Evolutionary conservation across 345 rosid species (phyloP), one percentile per base, ranked within the genome.

Genomic region (Aurinia saxatilis): DNA sequence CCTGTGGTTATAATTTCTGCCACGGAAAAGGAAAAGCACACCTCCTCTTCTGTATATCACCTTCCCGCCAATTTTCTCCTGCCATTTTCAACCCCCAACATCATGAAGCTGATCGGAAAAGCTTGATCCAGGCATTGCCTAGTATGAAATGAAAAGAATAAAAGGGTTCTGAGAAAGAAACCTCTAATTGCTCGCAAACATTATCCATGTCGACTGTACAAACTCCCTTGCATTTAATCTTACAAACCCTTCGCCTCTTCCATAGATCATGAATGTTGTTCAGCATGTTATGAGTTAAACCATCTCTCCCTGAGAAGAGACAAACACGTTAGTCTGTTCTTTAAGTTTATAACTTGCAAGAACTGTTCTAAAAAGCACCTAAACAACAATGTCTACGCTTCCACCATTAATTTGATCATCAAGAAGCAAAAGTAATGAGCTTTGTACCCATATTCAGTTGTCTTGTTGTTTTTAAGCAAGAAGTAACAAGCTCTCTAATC

Each of bases 181-280:
- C 96, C 97, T 89, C 99, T 70, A 93, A 53, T 63, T 87, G 95
- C 69, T 89, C 80, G 75, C 90, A 87, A 57, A 93, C 85, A 68
- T 81, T 93, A 60, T 84, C 81, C 96, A 93, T 89, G 74, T 87
- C 99, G 2, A 89, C 97, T 1, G 99, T 84, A 63, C 99, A 87
- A 48, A 85, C 98, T 75, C 98, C 98, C 54, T 77, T 87, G 73
- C 98, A 92, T 75, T 84, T 89, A 31, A 89, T 87, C 83, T 85
- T 93, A 78, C 97, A 93, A 3, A 81, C 97, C 59, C 97, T 83
- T 34, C 86, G 65, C 33, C 96, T 71, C 77, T 87, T 89, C 96
- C 99, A 87, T 37, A 76, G 84, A 34, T 91, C 85, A 71, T 93
- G 97, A 68, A 92, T 85, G 65, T 89, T 89, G 35, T 87, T 91